Evolutionary conservation across 192 early-diverging fungal species (phyloP).

Genomic region (Paraglomus brasilianum): DNA sequence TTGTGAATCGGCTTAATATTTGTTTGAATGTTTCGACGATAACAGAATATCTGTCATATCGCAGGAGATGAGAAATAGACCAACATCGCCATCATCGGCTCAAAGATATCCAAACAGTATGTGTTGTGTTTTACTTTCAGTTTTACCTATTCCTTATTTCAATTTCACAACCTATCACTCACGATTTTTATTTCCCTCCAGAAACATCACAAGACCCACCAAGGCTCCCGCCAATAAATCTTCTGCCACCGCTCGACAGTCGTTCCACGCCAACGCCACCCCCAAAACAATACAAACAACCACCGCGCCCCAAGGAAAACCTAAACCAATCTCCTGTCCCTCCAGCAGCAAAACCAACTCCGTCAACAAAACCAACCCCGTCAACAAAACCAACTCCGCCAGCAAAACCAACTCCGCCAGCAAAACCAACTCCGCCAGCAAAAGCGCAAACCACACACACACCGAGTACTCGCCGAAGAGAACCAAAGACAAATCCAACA

Average conservation of each 20-base stretch:
- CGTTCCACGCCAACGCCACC: slow-evolving; percentile 4
- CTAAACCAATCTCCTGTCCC: slow-evolving; percentile 32
- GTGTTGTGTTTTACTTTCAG: no score
- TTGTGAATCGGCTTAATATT: no score
- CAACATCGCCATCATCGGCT: no score
- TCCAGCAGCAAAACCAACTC: slow-evolving; percentile 35
- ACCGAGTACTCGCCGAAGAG: slow-evolving; percentile 48
- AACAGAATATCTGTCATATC: no score
- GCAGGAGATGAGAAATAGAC: no score
- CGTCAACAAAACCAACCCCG: no score
- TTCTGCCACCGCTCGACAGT: slow-evolving; percentile 27
- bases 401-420: slow-evolving; percentile 15
- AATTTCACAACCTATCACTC: no score
- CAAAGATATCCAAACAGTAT: no score
- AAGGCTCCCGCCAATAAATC: slow-evolving; percentile 22
- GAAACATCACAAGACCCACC: slow-evolving; percentile 24
- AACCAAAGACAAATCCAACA: slow-evolving; percentile 54
- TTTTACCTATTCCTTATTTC: no score
- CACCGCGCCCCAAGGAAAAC: slow-evolving; percentile 27
- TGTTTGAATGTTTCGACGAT: no score
- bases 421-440: background rate
- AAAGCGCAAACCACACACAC: slow-evolving; percentile 37
- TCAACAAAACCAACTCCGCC: no score
- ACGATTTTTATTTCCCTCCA: background rate
- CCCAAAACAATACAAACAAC: slow-evolving; percentile 12